Conservation (phyloP, 352 stramenopile genomes). For the Phytophthora sansomeana region DNA sequence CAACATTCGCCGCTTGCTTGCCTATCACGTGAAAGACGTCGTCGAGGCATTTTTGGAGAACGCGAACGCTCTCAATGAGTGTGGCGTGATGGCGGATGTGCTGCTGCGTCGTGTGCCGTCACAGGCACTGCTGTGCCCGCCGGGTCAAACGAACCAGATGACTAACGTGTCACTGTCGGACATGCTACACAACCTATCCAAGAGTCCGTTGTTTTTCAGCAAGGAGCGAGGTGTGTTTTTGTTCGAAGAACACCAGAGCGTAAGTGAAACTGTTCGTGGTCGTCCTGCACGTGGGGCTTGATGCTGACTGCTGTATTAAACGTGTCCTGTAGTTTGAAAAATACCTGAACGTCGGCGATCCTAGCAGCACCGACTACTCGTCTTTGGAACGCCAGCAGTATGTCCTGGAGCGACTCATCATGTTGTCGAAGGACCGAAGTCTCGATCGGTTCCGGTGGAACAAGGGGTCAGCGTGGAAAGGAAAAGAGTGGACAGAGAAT, state of each 20-base stretch:
- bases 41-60: slow-evolving; percentile 86
- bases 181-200: slow-evolving; percentile 72
- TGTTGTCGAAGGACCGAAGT: slow-evolving; percentile 89
- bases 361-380: slow-evolving; percentile 72
- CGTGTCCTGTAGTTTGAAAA: slow-evolving; percentile 76
- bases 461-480: slow-evolving; percentile 84
- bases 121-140: slow-evolving; percentile 80
- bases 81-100: slow-evolving; percentile 82
- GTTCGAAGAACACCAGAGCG: slow-evolving; percentile 83
- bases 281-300: background rate
- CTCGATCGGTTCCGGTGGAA: slow-evolving; percentile 87
- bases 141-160: slow-evolving; percentile 75
- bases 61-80: slow-evolving; percentile 80
- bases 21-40: slow-evolving; percentile 87
- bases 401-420: slow-evolving; percentile 83
- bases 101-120: slow-evolving; percentile 72
- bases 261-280: slow-evolving; percentile 38
- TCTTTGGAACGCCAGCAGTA: slow-evolving; percentile 86
- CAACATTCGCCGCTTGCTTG: slow-evolving; percentile 82
- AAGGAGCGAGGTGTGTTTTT: slow-evolving; percentile 79
- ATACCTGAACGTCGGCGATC: slow-evolving; percentile 86
- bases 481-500: slow-evolving; percentile 84
- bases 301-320: slow-evolving; percentile 11
- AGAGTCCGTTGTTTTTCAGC: slow-evolving; percentile 78
- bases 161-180: slow-evolving; percentile 86